phyloP scores from a whole-genome alignment of 83 land plant genomes.

The Picea abies region DNA sequence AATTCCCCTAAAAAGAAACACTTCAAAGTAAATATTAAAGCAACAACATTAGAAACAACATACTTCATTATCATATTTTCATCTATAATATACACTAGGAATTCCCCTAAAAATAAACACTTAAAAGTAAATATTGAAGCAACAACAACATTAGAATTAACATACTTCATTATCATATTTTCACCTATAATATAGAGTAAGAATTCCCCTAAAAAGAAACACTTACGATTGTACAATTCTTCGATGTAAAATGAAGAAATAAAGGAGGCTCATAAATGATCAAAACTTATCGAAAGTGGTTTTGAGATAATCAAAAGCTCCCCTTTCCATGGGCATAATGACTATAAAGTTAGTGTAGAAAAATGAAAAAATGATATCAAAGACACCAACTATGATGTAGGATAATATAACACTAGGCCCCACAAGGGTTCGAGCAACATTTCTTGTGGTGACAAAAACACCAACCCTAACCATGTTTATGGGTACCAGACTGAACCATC shows the following conservation, averaged over 20 bases:
- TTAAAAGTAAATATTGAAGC: conserved; percentile 70
- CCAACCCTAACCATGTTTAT: no score
- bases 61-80: no score
- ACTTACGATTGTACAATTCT: neutral
- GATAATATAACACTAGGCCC: conserved; percentile 34
- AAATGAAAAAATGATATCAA: conserved; percentile 85
- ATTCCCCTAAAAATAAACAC: no score
- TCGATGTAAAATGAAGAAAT: no score
- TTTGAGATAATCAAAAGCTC: conserved; percentile 88
- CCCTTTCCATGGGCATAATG: conserved; percentile 88
- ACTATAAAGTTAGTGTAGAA: conserved; percentile 96
- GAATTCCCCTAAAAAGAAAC: conserved; percentile 29
- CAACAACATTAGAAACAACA: no score
- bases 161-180: conserved; percentile 76
- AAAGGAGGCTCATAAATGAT: neutral
- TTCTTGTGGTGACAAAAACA: no score
- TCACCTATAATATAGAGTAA: conserved; percentile 83
- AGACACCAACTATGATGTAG: conserved; percentile 81
- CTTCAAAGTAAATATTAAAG: no score
- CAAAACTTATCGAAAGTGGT: conserved; percentile 69
- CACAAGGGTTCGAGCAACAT: no score
- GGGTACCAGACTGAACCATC: no score
- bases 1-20: no score
- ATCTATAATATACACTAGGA: no score
- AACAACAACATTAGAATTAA: conserved; percentile 87